Base-by-base conservation (phyloP, 108 stramenopile genomes). In the Nannochloropsis oceanica region DNA sequence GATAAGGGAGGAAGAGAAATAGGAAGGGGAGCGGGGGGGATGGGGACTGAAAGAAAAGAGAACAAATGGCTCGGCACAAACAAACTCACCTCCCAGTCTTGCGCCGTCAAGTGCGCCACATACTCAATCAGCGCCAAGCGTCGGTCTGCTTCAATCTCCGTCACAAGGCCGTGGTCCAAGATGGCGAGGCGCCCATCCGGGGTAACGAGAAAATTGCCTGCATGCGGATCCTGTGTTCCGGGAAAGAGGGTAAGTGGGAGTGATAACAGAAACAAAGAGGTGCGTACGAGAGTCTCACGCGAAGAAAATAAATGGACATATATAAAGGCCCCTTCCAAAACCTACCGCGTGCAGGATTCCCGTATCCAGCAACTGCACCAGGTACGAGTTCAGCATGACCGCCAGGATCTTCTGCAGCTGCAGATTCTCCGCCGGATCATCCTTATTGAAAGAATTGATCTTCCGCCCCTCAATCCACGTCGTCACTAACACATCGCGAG, bases 111-210 rank as follows among this genome's bases (percentile, higher is more conserved):
- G 89, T 98, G 97, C 8, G 96, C 94, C 93, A 98, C 95, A 90
- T 96, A 96, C 87, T 96, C 95, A 89, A 98, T 79, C n/a, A 95
- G 85, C 27, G 92, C 93, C 80, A 95, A 46, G 80, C 96, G 96
- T 81, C 95, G 87, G 80, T 95, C 94, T 26, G 90, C 86, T 0
- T 93, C 92, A 1, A 97, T 86, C 59, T 92, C 89, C 9, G 96
- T 96, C n/a, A 96, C 95, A 92, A 98, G 95, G 13, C 97, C 97
- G 95, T 96, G 96, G 92, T 98, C 97, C 79, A 96, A 90, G 27
- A 96, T 95, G 87, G 95, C 94, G 20, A 98, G 89, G 83, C 93
- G 92, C 42, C 97, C 97, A 80, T 98, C 96, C 0, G 92, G 91
- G 0, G 94, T 95, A 34, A 95, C 90, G 12, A 98, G 89, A 44